Conservation (phyloP, 2,329 filamentous ascomycete genomes). For the Botrytis tulipae region DNA sequence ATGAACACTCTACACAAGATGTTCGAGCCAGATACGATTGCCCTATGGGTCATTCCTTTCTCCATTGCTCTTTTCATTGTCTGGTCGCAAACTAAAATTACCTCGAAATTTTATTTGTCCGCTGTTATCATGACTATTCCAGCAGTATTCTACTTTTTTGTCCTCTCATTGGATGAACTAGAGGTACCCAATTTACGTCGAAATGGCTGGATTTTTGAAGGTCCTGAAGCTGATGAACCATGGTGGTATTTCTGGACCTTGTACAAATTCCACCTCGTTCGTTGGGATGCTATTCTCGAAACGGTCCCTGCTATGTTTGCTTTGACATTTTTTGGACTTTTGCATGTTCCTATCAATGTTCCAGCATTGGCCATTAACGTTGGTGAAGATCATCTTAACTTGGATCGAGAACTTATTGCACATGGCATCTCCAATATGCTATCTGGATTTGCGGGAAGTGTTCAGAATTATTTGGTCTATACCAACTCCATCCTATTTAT, state of each 20-base stretch:
- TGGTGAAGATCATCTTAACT: slow-evolving; percentile 86
- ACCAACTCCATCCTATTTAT: slow-evolving; percentile 98
- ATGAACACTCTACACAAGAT: slow-evolving; percentile 73
- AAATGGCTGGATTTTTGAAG: slow-evolving; percentile 87
- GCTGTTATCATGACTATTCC: slow-evolving; percentile 81
- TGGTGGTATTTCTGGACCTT: slow-evolving; percentile 99
- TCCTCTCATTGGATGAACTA: slow-evolving; percentile 66
- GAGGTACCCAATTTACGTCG: slow-evolving; percentile 65
- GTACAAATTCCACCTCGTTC: slow-evolving; percentile 79
- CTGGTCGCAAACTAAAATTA: slow-evolving; percentile 70
- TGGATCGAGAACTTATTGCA: slow-evolving; percentile 87
- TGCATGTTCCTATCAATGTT: slow-evolving; percentile 98
- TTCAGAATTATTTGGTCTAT: slow-evolving; percentile 96
- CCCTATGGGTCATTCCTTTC: slow-evolving; percentile 81
- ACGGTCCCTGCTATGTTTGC: slow-evolving; percentile 94
- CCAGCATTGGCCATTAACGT: slow-evolving; percentile 87
- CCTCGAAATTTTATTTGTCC: slow-evolving; percentile 82
- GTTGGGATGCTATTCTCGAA: slow-evolving; percentile 79
- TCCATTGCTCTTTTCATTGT: slow-evolving; percentile 73
- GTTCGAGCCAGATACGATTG: slow-evolving; percentile 68
- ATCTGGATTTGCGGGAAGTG: slow-evolving; percentile 82
- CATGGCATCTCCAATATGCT: slow-evolving; percentile 92
- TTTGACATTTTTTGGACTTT: slow-evolving; percentile 92
- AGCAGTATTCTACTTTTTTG: slow-evolving; percentile 73
- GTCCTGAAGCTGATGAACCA: slow-evolving; percentile 78